Evolutionary conservation across 305 asterid genomes (phyloP), one percentile per base, ranked within the genome.

Genomic region (Fraxinus platypoda): DNA sequence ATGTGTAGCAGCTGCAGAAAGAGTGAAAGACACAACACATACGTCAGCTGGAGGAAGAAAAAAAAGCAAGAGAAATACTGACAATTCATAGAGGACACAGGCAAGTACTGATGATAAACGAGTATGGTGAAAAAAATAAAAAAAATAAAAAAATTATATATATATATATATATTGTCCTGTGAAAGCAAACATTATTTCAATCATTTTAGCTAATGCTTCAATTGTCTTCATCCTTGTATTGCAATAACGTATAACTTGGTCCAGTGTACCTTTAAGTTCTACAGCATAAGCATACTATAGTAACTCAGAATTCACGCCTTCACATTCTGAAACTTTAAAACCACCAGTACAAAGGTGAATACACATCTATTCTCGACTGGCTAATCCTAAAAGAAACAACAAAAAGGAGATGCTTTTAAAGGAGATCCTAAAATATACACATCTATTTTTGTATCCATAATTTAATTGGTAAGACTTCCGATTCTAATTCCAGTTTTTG

Each of bases 1-100:
- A 85, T 86, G 93, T 11, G 98, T 95, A 83, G 96, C 90, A 90
- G 98, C 98, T 95, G 96, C 88, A 91, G 73, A 74, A 81, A 74
- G 68, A 68, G 83, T 26, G 17, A 46, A 83, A 52, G 76, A 74
- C 78, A 23, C 49, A 54, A 78, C 35, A 23, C 54, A 19, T 41
- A 37, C 8, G 12, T 15, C 37, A 41, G 78, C 13, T 43, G 30
- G 9, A 17, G 43, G 25, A 72, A 72, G 31, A 25, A 66, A 25
- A 68, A 52, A 25, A 57, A 3, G 74, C 25, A 71, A 26, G 80
- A 34, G 80, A 23, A 35, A 21, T 2, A 6, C 37, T 17, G 17
- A 74, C 31, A 74, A 30, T 41, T 77, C 66, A 43, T 31, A 12
- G 23, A 34, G 7, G 12, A 26, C 6, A 66, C n/a, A 23, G 2